Base-by-base conservation (phyloP, 257 asterid species). In the Nicotiana noctiflora region DNA sequence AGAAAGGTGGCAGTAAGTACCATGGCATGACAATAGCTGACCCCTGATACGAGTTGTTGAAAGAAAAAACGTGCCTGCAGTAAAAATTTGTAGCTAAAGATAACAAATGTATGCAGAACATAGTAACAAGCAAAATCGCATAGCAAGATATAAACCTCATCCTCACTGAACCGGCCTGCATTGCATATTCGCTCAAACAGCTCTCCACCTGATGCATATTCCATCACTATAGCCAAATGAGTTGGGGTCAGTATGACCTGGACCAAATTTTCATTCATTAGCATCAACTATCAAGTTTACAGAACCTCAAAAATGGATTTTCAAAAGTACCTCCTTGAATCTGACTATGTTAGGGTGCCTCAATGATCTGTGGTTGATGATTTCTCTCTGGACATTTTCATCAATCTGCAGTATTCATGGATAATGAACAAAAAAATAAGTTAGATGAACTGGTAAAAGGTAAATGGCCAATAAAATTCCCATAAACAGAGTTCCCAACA, bases 11-110 rank as follows among this genome's bases (percentile, higher is more conserved):
- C 46, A 40, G 46, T 40, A n/a, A 67, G 82, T 93, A 94, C 98
- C 98, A 94, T 94, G 75, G 93, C 90, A 90, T 94, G 98, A 79
- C 98, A 94, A 84, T 90, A 93, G 91, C 98, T 94, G 84, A 94
- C 98, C 75, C 98, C 98, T 13, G 98, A 94, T 89, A 94, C 91
- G 40, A 94, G 97, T 84, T 94, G 98, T 86, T 94, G 98, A 89
- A 94, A 94, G 89, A 93, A 94, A 81, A 94, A 94, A 77, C 98
- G 87, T 21, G 98, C 98, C 98, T 94, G 68, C 17, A 51, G 55
- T 17, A 51, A 11, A 49, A 85, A n/a, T n/a, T 34, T 70, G n/a
- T 40, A 8, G 57, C 77, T 34, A 70, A 40, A 27, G 46, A 40
- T 40, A 40, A 40, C 11, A 51, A 51, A 51, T 34, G 72, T 32